Base-by-base conservation (phyloP, 371 early-diverging fungal species). In the Smittium culicis region DNA sequence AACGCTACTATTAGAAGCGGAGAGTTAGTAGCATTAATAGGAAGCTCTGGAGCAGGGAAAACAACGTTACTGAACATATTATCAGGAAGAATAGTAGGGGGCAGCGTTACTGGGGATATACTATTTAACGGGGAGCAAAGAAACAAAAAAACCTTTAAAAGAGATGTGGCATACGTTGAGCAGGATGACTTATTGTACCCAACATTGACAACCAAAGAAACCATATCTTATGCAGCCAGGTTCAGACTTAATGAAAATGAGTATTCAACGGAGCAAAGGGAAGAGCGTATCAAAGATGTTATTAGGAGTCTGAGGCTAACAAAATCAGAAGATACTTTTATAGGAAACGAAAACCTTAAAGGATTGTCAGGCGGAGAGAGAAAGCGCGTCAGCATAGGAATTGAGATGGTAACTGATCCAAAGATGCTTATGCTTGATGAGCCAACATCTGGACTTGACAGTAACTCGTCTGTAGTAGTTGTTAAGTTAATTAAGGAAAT, bases 361-460 rank as follows among this genome's bases (percentile, higher is more conserved):
- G 90, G 89, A 1, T 80, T 91, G 17, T 85, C 86, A 32, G 94
- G 93, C 25, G 93, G 92, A 24, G 90, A 93, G 71, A 81, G 88
- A 61, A 92, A 92, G 76, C 81, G 91, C 17, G 86, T 88, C 57
- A 85, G 86, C 68, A 28, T 83, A 88, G 67, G n/a, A n/a, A n/a
- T n/a, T n/a, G n/a, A n/a, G n/a, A n/a, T n/a, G n/a, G n/a, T n/a
- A n/a, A n/a, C n/a, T n/a, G n/a, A n/a, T n/a, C n/a, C n/a, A n/a
- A n/a, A n/a, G n/a, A n/a, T n/a, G n/a, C n/a, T n/a, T n/a, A n/a
- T n/a, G n/a, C n/a, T n/a, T n/a, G n/a, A n/a, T n/a, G n/a, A n/a
- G n/a, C n/a, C n/a, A n/a, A n/a, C n/a, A n/a, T n/a, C n/a, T n/a
- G n/a, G n/a, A n/a, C n/a, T n/a, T n/a, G n/a, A n/a, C n/a, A n/a